Evolutionary conservation across 2,329 filamentous ascomycete species (phyloP), one percentile per base, ranked within the genome.

Genomic region (Nemania sp.): DNA sequence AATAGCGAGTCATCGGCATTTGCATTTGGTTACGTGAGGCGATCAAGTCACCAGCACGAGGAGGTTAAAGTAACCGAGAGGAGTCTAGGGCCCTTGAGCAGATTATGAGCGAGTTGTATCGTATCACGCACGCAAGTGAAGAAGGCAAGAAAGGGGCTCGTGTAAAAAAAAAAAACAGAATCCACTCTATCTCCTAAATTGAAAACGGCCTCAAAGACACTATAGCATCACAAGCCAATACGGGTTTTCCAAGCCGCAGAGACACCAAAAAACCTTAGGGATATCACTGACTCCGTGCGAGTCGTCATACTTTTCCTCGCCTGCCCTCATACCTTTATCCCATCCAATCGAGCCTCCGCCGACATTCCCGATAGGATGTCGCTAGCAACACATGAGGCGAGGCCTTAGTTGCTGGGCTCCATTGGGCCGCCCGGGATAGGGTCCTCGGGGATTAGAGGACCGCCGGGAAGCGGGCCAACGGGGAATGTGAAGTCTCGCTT

Each of bases 401-500:
- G n/a, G 11, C 26, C 38, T 61, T 49, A 68, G 54, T 51, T 60
- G 57, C 68, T 68, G 24, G 64, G 68, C 51, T 61, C 57, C 11
- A 70, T 27, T 22, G 65, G 68, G 55, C 65, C 68, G 20, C 55
- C 66, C 11, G 67, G 64, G 18, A 62, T 47, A 8, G 74, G 72
- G 1, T 73, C 74, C n/a, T 79, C 80, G 24, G 78, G 77, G 10
- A 75, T 35, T 2, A 68, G 15, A 24, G 66, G 60, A 41, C 60
- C 65, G n/a, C 47, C 63, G 4, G 64, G 62, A 13, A 57, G 45
- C 4, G 74, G 70, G 0, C 76, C 77, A 24, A 77, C 79, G 38
- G 78, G 77, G 18, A 76, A 65, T 35, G 51, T 61, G 53, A 70
- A 66, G 68, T 71, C 70, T 41, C 72, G 73, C 66, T 77, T 77